Evolutionary conservation across 192 early-diverging fungal species (phyloP).

Genomic region (Backusella westeae): DNA sequence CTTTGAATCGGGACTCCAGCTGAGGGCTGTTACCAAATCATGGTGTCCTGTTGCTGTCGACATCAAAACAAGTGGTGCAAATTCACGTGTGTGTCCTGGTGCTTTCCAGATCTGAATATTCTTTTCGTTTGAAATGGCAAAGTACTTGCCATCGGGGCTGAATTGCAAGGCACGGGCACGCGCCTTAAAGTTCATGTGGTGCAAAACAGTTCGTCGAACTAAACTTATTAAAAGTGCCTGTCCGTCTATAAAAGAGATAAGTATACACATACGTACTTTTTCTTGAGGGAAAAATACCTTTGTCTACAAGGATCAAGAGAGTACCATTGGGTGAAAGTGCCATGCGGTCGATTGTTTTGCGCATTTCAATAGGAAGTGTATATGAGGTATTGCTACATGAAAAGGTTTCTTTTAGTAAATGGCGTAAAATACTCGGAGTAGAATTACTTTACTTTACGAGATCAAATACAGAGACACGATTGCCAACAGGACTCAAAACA

Average conservation of each 20-base stretch:
- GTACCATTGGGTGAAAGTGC: constrained; percentile 88
- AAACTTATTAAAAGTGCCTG: constrained; percentile 84
- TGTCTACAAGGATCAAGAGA: constrained; percentile 89
- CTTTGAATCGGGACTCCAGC: constrained; percentile 86
- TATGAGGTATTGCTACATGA: constrained; percentile 75
- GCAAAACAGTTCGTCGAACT: constrained; percentile 78
- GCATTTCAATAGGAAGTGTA: constrained; percentile 94
- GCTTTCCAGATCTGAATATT: constrained; percentile 89
- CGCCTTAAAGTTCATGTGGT: constrained; percentile 85
- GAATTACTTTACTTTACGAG: constrained; percentile 75
- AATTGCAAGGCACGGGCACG: constrained; percentile 84
- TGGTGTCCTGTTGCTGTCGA: constrained; percentile 76
- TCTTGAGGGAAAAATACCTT: constrained; percentile 52
- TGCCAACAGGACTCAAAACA: constrained; percentile 93
- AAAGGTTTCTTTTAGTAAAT: neutral
- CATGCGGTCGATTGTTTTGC: constrained; percentile 84
- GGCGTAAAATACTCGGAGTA: neutral
- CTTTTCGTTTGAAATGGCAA: constrained; percentile 87
- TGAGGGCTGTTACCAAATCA: constrained; percentile 81
- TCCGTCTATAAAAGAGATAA: constrained; percentile 61
- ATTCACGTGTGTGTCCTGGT: constrained; percentile 90
- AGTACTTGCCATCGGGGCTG: constrained; percentile 84
- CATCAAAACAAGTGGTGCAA: constrained; percentile 87
- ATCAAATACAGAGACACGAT: constrained; percentile 94
- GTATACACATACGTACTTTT: neutral